phyloP scores from a whole-genome alignment of 345 rosid species.

The Triadica sebifera region DNA sequence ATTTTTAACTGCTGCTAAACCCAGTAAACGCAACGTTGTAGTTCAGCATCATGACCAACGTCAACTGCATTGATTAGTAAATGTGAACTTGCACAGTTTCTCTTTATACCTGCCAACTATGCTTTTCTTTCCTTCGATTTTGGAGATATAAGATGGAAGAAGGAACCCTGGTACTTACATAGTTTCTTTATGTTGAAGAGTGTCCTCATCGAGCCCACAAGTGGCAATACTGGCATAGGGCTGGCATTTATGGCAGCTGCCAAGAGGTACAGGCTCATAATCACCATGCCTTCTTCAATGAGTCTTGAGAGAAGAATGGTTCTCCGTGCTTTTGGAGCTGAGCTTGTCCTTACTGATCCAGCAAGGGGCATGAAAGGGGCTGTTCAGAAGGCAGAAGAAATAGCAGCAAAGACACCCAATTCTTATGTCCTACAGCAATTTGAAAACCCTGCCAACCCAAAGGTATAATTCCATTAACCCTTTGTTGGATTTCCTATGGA shows the following conservation, averaged over 20 bases:
- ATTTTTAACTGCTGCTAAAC: no score
- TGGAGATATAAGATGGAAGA: neutral
- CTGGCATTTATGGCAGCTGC: constrained; percentile 79
- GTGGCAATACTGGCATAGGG: constrained; percentile 71
- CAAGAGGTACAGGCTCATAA: constrained; percentile 65
- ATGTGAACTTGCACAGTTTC: neutral
- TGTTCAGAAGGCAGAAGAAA: constrained; percentile 68
- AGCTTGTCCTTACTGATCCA: constrained; percentile 68
- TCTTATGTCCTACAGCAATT: constrained; percentile 63
- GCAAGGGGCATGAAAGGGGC: constrained; percentile 71
- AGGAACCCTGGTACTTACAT: constrained; percentile 12
- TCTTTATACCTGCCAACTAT: neutral
- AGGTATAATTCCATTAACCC: constrained; percentile 41
- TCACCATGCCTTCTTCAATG: constrained; percentile 81
- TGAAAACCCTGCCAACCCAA: constrained; percentile 70
- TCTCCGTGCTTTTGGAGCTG: constrained; percentile 76
- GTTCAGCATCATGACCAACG: neutral
- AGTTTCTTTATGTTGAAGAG: constrained; percentile 38
- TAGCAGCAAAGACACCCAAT: constrained; percentile 55
- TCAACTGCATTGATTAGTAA: neutral
- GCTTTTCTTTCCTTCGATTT: neutral
- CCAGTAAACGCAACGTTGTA: neutral
- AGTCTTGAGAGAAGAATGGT: constrained; percentile 83
- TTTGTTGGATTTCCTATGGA: neutral
- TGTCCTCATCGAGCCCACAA: constrained; percentile 70